Conservation (phyloP, 305 asterid genomes). For the Fraxinus sp. region DNA sequence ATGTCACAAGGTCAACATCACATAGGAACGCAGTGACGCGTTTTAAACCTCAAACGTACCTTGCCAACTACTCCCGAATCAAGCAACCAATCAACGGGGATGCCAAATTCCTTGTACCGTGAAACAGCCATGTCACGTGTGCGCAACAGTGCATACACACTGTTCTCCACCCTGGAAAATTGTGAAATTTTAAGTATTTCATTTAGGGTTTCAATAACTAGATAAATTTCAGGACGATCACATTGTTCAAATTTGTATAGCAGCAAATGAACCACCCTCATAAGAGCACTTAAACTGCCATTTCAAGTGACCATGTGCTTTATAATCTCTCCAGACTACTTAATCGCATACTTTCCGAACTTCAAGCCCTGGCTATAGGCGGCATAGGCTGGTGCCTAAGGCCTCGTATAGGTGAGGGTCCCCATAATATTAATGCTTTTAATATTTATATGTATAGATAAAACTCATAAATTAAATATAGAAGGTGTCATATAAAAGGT, state of each 20-base stretch:
- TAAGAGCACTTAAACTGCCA: neutral
- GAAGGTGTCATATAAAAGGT: neutral
- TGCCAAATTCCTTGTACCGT: constrained; percentile 83
- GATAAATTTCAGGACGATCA: neutral
- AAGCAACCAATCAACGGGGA: constrained; percentile 89
- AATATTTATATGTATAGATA: neutral
- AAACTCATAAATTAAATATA: neutral
- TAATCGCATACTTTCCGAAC: neutral
- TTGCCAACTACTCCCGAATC: constrained; percentile 97
- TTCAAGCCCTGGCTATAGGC: neutral
- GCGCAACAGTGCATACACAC: constrained; percentile 80
- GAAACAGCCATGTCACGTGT: constrained; percentile 94
- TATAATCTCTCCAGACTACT: neutral
- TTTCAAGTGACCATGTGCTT: constrained; percentile 4
- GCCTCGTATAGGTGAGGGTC: neutral
- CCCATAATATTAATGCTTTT: neutral
- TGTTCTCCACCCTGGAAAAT: constrained; percentile 70
- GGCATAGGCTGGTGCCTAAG: neutral
- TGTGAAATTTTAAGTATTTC: neutral
- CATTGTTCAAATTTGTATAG: neutral
- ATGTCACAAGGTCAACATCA: neutral
- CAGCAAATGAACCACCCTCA: neutral
- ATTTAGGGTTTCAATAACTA: neutral
- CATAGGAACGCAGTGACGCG: neutral
- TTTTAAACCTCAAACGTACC: constrained; percentile 37